Base-by-base conservation (phyloP, 768 basidiomycete genomes). In the Naganishia kalamii region DNA sequence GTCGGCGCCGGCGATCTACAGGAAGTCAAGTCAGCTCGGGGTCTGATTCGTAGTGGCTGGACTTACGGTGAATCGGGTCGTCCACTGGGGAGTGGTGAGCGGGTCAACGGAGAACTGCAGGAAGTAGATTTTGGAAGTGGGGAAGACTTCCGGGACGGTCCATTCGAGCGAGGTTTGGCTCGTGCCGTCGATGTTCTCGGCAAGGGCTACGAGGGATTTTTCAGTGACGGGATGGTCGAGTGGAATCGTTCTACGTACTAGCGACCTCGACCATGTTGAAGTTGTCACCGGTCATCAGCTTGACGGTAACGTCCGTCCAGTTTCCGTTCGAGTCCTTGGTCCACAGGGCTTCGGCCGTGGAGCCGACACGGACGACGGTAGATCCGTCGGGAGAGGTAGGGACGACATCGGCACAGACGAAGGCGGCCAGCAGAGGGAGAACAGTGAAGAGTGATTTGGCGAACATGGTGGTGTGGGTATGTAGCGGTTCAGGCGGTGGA, bases 11-110 rank as follows among this genome's bases (percentile, higher is more conserved):
- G 75, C 73, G 69, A 78, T 78, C 72, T 75, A 66, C 7, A 29
- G 32, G 17, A 12, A 30, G 41, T 35, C 25, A 19, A 23, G 21
- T 54, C n/a, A 44, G 60, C 47, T 57, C 19, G 27, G 1, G 21
- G 25, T 21, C 19, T 3, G 1, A 19, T 33, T 15, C 33, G 47
- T 19, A 13, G 0, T n/a, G 11, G 19, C 17, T n/a, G 37, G 37
- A 71, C 74, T 66, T 50, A 75, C 74, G 65, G 73, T 75, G 70
- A 76, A 76, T 49, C 75, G 72, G 23, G 75, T 76, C 32, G 74
- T 74, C 75, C 75, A 76, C 13, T 68, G 63, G 35, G 61, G 65
- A 23, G 66, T 67, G n/a, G 69, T 67, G 2, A 66, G 37, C 10
- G 69, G 72, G 44, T 37, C 30, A 15, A 68, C 67, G 15, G 74